Conservation (phyloP, 1,284 basidiomycete genomes). For the Naganishia cerealis region DNA sequence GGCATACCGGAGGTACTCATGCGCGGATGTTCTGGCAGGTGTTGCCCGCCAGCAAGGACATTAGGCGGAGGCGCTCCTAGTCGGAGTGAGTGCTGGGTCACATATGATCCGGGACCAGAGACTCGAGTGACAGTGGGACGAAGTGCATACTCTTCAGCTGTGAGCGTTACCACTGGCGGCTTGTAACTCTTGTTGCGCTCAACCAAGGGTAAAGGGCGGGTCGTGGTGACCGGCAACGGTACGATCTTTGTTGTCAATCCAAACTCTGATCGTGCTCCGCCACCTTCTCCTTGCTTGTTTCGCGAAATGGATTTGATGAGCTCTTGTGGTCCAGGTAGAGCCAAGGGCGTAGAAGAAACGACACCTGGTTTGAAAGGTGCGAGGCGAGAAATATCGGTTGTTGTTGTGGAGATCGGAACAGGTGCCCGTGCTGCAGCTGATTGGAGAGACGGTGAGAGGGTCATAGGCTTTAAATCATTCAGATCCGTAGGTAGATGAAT, state of each 20-base stretch:
- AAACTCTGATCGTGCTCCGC: neutral
- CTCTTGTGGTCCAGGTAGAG: constrained; percentile 15
- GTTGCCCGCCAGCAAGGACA: neutral
- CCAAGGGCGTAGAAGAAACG: neutral
- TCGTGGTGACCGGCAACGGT: constrained; percentile 11
- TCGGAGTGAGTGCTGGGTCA: neutral
- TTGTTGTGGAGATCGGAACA: neutral
- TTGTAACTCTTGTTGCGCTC: neutral
- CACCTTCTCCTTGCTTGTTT: too few relatives aligned
- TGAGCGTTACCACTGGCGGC: constrained; percentile 9
- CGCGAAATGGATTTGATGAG: constrained; percentile 7
- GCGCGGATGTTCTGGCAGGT: neutral
- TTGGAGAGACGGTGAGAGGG: constrained; percentile 11
- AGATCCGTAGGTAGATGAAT: neutral
- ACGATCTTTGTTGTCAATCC: constrained; percentile 19
- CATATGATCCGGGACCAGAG: neutral
- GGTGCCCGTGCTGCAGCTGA: constrained; percentile 15
- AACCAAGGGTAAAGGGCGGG: constrained; percentile 13
- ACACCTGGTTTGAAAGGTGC: constrained; percentile 1
- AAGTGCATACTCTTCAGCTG: constrained; percentile 10
- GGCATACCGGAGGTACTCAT: neutral
- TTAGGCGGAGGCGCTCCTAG: neutral
- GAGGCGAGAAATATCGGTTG: neutral
- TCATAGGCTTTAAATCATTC: neutral
- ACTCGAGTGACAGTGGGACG: neutral